Evolutionary conservation across 2,329 filamentous ascomycete genomes (phyloP).

Genomic region (Aspergillus ochraceus): DNA sequence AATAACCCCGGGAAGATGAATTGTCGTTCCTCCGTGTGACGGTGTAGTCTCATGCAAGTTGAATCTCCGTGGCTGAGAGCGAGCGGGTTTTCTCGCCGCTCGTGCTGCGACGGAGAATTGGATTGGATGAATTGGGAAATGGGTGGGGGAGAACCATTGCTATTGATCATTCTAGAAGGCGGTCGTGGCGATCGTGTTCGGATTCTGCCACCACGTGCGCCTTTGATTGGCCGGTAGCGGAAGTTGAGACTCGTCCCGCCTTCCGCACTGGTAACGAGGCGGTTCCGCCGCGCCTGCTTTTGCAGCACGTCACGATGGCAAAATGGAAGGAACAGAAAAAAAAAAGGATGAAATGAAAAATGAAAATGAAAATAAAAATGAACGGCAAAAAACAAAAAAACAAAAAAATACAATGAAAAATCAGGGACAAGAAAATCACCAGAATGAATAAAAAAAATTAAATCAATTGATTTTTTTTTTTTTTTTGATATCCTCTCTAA

Average conservation of each 20-base stretch:
- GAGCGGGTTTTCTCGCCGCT: not conserved
- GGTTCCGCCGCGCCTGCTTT: conserved; percentile 11
- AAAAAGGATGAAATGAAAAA: not conserved
- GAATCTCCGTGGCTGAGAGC: not conserved
- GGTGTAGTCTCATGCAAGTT: too few relatives aligned
- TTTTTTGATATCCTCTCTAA: too few relatives aligned
- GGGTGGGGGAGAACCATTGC: not conserved
- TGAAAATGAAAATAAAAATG: not conserved
- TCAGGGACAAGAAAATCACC: not conserved
- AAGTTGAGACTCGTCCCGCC: conserved; percentile 12
- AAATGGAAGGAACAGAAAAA: not conserved
- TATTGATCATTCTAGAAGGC: conserved; percentile 16
- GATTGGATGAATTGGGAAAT: conserved; percentile 18
- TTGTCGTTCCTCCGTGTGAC: not conserved
- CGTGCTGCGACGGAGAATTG: not conserved
- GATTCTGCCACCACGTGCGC: conserved; percentile 36
- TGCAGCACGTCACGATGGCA: not conserved
- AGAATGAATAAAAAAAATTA: not conserved
- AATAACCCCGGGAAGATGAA: not conserved
- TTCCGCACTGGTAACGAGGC: conserved; percentile 6
- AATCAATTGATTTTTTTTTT: not conserved
- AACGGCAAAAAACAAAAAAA: too few relatives aligned
- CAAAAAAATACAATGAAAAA: too few relatives aligned
- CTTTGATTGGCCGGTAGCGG: conserved; percentile 27
- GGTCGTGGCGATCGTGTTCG: conserved; percentile 15